phyloP scores from a whole-genome alignment of 176 grass and related monocot genomes.

The Musa beccarii region DNA sequence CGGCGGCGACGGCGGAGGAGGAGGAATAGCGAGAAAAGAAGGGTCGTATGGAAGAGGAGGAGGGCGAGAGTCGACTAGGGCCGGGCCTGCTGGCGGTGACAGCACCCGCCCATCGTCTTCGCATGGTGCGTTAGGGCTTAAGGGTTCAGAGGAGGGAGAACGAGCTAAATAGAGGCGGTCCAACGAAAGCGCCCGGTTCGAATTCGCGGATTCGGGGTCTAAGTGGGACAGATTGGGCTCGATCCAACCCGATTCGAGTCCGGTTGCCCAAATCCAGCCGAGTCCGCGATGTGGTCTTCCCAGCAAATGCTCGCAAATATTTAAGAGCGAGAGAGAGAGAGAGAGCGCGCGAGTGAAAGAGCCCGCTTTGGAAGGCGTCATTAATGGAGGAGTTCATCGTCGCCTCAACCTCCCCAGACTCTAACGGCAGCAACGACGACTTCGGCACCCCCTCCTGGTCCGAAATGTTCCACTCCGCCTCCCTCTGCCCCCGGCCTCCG shows the following conservation, averaged over 20 bases:
- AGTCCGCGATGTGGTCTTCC: too few species aligned
- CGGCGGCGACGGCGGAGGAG: background rate
- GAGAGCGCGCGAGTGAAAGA: too few species aligned
- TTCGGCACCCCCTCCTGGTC: slow-evolving; percentile 32
- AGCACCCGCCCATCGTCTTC: background rate
- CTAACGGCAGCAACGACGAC: background rate
- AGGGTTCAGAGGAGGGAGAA: background rate
- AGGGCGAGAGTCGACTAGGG: background rate
- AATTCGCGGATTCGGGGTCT: background rate
- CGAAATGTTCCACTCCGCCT: slow-evolving; percentile 90
- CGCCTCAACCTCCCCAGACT: background rate
- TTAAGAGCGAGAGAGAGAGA: too few species aligned
- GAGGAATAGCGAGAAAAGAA: background rate
- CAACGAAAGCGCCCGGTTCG: too few species aligned
- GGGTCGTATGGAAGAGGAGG: background rate
- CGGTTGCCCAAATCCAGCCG: background rate
- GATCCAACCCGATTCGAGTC: background rate
- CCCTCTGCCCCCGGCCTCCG: slow-evolving; percentile 16
- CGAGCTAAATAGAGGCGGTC: too few species aligned
- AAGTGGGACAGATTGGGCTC: background rate
- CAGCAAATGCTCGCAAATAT: too few species aligned
- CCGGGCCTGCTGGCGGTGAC: background rate
- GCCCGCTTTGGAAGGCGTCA: background rate
- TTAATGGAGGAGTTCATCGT: background rate
- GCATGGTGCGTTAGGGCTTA: background rate